These are phyloP conservation scores for Podospora appendiculata DNA, from an alignment of 495 filamentous ascomycete genomes.

Conservation along the genomic window DNA sequence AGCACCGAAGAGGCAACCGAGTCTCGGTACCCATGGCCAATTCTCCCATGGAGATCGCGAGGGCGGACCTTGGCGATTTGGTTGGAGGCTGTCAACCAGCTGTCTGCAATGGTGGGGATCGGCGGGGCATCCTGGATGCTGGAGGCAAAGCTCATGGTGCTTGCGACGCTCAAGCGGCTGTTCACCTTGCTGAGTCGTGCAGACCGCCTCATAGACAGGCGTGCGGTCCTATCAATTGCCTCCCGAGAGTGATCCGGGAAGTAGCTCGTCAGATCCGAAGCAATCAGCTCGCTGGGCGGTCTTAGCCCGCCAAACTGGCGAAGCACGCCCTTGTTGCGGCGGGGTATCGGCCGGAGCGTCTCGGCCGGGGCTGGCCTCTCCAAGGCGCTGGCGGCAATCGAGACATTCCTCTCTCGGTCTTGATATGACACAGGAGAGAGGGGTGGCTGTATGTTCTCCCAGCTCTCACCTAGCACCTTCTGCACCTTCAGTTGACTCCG, in stretches of 20 bases:
- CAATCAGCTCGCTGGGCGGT: conserved; percentile 95
- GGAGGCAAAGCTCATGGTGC: conserved; percentile 86
- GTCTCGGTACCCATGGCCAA: conserved; percentile 59
- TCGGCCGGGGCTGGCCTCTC: conserved; percentile 48
- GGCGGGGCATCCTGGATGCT: conserved; percentile 84
- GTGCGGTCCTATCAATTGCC: conserved; percentile 88
- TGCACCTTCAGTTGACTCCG: conserved; percentile 69
- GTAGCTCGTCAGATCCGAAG: conserved; percentile 88
- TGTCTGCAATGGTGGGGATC: conserved; percentile 92
- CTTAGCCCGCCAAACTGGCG: conserved; percentile 77
- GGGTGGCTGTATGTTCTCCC: conserved; percentile 71
- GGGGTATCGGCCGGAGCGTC: conserved; percentile 39
- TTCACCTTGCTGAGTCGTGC: conserved; percentile 84
- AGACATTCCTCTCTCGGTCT: conserved; percentile 57
- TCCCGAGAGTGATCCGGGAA: conserved; percentile 93
- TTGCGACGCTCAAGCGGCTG: conserved; percentile 85
- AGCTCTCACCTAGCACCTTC: conserved; percentile 75
- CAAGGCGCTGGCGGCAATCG: conserved; percentile 50
- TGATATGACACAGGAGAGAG: conserved; percentile 66
- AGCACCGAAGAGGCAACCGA: conserved; percentile 82
- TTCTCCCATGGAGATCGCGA: conserved; percentile 31
- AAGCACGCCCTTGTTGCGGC: conserved; percentile 48
- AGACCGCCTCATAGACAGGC: conserved; percentile 83
- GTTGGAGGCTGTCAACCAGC: conserved; percentile 65
- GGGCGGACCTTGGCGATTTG: conserved; percentile 42